A percentile compares a stretch with the other conserved stretches of the same genome.
Evolutionary conservation across 73 alveolate species (phyloP).

Genomic region (Stentor roeselii): DNA sequence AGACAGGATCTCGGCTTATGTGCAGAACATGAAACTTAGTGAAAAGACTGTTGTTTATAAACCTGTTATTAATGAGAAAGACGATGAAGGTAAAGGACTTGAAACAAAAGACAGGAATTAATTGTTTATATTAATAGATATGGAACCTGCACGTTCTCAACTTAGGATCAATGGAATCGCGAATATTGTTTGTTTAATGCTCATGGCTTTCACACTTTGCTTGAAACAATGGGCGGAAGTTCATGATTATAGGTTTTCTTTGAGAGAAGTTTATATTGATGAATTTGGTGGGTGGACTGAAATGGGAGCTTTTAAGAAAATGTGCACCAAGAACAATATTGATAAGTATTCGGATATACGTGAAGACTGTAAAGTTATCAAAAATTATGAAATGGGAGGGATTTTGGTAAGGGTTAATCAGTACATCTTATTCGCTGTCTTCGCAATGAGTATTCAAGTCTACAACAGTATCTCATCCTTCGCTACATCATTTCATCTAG

Average conservation of each 20-base stretch:
- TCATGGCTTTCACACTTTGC: neutral
- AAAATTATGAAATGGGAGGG: slow-evolving; percentile 16
- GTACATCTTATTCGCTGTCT: neutral
- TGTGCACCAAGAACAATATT: slow-evolving; percentile 11
- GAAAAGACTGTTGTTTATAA: no score
- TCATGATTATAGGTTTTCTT: neutral
- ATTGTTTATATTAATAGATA: no score
- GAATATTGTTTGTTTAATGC: neutral
- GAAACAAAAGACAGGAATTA: no score
- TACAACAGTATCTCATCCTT: neutral
- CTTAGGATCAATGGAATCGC: neutral
- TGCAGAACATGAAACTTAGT: neutral
- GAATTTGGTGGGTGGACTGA: slow-evolving; percentile 11
- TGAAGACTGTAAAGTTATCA: neutral
- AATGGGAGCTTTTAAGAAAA: neutral
- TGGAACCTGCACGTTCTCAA: no score
- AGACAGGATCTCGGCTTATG: neutral
- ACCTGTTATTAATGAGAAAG: no score
- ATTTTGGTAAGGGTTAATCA: neutral
- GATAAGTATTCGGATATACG: neutral
- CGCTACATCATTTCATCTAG: neutral
- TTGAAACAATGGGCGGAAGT: neutral
- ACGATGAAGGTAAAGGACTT: no score
- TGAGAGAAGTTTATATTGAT: slow-evolving; percentile 11
- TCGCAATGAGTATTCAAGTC: neutral